Conservation (phyloP, 345 rosid genomes). For the Murraya koenigii region DNA sequence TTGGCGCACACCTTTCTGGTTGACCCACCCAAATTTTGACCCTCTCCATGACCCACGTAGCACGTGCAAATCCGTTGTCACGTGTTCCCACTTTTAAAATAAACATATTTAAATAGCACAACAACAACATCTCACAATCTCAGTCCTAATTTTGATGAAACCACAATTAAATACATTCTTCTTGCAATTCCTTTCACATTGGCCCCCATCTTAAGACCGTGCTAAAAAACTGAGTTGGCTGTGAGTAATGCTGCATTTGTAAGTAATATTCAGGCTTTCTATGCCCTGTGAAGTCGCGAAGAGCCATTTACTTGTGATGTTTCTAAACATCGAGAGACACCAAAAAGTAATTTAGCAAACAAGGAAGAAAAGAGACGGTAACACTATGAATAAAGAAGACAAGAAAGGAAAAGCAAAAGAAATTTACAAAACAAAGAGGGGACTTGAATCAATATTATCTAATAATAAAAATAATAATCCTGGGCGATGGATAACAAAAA, state of each 20-base stretch:
- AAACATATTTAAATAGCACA: neutral
- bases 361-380: too few relatives aligned
- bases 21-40: constrained; percentile 8
- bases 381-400: too few relatives aligned
- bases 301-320: neutral
- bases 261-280: too few relatives aligned
- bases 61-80: neutral
- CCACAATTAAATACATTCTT: neutral
- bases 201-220: neutral
- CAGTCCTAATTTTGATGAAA: neutral
- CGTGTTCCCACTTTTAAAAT: constrained; percentile 4
- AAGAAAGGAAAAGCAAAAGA: neutral
- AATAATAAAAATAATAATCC: too few relatives aligned
- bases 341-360: neutral
- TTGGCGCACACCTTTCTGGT: neutral
- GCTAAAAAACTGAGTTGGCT: neutral
- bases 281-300: neutral
- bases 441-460: too few relatives aligned
- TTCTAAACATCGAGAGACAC: neutral
- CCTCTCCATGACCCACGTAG: neutral
- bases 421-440: too few relatives aligned
- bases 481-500: neutral
- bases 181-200: neutral
- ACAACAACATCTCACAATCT: too few relatives aligned
- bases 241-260: neutral